Conservation (phyloP, 169 alveolate species). For the Plasmodium gallinaceum region DNA sequence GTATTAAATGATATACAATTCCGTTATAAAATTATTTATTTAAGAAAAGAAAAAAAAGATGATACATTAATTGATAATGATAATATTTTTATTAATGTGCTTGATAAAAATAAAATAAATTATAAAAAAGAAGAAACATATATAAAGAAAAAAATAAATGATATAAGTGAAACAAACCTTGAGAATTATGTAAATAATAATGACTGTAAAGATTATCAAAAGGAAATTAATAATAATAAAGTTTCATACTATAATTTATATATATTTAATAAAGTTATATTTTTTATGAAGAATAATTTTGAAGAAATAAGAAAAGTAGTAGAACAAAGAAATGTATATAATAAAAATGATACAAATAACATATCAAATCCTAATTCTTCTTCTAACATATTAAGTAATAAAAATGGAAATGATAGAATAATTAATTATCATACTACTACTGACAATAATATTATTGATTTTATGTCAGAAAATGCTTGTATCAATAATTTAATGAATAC, state of each 20-base stretch:
- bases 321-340: background rate
- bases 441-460: background rate
- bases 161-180: too few relatives aligned
- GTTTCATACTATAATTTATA: background rate
- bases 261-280: conserved; percentile 13
- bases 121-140: too few relatives aligned
- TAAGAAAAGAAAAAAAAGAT: background rate
- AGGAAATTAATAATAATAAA: background rate
- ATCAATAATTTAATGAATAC: background rate
- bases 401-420: background rate
- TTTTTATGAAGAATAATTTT: background rate
- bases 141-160: too few relatives aligned
- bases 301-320: background rate
- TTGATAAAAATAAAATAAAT: too few relatives aligned
- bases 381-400: background rate
- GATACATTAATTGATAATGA: background rate
- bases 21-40: background rate
- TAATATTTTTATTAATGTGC: background rate
- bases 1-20: background rate
- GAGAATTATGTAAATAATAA: background rate
- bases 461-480: background rate
- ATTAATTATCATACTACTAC: background rate
- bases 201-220: background rate
- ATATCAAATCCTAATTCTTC: background rate
- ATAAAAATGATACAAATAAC: background rate